Conservation (phyloP, 805 yeast species). For the Starmerella geochares region DNA sequence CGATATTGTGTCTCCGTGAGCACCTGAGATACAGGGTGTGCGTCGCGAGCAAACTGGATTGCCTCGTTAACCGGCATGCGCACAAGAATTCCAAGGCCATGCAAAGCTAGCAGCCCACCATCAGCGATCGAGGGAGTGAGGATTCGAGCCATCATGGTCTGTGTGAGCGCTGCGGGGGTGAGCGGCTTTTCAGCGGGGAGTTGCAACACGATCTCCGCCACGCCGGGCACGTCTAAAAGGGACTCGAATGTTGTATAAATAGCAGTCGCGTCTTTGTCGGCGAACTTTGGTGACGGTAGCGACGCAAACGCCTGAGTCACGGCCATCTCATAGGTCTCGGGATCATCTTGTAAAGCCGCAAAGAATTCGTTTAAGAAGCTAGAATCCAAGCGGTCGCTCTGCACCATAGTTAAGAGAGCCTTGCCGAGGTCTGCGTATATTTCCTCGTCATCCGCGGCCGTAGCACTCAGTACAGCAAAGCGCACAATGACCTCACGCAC, state of each 20-base stretch:
- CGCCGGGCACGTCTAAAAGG: conserved; percentile 3
- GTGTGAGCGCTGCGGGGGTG: neutral
- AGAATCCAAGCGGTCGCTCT: neutral
- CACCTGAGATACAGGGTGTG: conserved; percentile 34
- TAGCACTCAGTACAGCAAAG: conserved; percentile 21
- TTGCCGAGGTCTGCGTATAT: conserved; percentile 7
- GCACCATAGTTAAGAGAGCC: conserved; percentile 6
- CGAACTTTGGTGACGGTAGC: conserved; percentile 6
- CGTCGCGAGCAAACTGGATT: conserved; percentile 30
- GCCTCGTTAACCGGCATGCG: conserved; percentile 29
- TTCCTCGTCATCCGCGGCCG: conserved; percentile 21
- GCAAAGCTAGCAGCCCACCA: conserved; percentile 21
- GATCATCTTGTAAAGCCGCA: neutral
- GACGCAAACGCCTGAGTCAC: neutral
- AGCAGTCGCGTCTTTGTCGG: conserved; percentile 8
- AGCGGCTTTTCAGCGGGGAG: conserved; percentile 12
- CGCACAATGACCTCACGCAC: conserved; percentile 13
- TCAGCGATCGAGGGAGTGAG: conserved; percentile 1
- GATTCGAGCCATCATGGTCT: conserved; percentile 8
- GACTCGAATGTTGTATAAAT: conserved; percentile 5
- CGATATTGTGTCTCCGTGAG: conserved; percentile 45
- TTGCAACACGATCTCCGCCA: conserved; percentile 7
- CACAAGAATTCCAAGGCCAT: conserved; percentile 31
- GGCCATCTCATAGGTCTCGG: neutral
- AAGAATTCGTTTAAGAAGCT: neutral